Evolutionary conservation across 352 stramenopile genomes (phyloP).

Genomic region (Albugo laibachii): DNA sequence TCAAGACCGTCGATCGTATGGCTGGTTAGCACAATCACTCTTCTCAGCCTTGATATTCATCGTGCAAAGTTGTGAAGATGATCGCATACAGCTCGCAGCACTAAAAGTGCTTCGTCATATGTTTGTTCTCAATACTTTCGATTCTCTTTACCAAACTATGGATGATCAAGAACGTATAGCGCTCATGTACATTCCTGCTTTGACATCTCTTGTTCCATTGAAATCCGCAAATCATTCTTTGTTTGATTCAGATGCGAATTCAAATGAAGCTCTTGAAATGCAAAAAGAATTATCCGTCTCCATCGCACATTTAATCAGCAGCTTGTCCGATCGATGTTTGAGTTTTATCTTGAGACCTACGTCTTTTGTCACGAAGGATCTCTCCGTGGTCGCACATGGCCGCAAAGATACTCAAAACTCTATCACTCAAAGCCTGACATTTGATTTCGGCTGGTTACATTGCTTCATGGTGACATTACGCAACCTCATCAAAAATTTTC

Average conservation of each 20-base stretch:
- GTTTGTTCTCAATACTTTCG: constrained; percentile 40
- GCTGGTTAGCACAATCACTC: constrained; percentile 34
- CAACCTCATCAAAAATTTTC: too few species aligned
- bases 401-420: too few species aligned
- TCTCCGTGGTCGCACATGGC: too few species aligned
- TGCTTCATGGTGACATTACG: too few species aligned
- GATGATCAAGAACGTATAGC: constrained; percentile 38
- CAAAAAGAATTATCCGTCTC: constrained; percentile 45
- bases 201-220: constrained; percentile 14
- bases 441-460: too few species aligned
- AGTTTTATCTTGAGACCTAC: too few species aligned
- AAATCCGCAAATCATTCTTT: background rate
- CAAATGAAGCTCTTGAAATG: constrained; percentile 12
- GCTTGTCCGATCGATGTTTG: constrained; percentile 22
- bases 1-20: background rate
- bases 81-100: constrained; percentile 30
- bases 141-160: constrained; percentile 16
- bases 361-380: too few species aligned
- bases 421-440: too few species aligned
- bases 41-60: constrained; percentile 9
- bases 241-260: background rate
- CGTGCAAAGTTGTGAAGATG: constrained; percentile 21
- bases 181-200: constrained; percentile 33
- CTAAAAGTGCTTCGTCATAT: constrained; percentile 32
- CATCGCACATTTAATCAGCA: constrained; percentile 34